Evolutionary conservation across 305 asterid genomes (phyloP).

Genomic region (Rubia peregrina): DNA sequence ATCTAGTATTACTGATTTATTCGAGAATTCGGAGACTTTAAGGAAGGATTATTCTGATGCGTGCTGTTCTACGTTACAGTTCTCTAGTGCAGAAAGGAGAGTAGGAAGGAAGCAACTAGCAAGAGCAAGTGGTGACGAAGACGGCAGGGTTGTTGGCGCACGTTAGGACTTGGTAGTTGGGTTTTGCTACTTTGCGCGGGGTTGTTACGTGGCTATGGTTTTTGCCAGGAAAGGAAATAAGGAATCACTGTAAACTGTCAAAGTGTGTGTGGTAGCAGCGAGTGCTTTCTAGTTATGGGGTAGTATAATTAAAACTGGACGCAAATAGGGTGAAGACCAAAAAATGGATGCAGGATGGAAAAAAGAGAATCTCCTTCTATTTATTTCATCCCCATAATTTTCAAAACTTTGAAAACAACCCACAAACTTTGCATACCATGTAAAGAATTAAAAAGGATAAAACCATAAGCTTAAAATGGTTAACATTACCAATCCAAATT

Average conservation of each 20-base stretch:
- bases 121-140: slow-evolving; percentile 7
- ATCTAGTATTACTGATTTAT: neutral
- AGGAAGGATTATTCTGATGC: neutral
- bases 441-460: too few species aligned
- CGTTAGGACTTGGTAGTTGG: slow-evolving; percentile 21
- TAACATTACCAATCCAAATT: too few species aligned
- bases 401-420: too few species aligned
- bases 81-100: neutral
- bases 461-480: too few species aligned
- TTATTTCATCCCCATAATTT: too few species aligned
- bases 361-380: too few species aligned
- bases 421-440: too few species aligned
- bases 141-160: slow-evolving; percentile 26
- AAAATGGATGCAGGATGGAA: too few species aligned
- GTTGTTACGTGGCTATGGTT: slow-evolving; percentile 32
- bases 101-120: neutral
- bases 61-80: neutral
- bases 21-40: neutral
- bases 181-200: slow-evolving; percentile 38
- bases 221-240: slow-evolving; percentile 33
- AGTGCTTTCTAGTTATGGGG: too few species aligned
- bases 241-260: slow-evolving; percentile 1
- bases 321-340: too few species aligned
- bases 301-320: too few species aligned
- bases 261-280: too few species aligned